Evolutionary conservation across 805 yeast species (phyloP).

Genomic region (Myxozyma monticola): DNA sequence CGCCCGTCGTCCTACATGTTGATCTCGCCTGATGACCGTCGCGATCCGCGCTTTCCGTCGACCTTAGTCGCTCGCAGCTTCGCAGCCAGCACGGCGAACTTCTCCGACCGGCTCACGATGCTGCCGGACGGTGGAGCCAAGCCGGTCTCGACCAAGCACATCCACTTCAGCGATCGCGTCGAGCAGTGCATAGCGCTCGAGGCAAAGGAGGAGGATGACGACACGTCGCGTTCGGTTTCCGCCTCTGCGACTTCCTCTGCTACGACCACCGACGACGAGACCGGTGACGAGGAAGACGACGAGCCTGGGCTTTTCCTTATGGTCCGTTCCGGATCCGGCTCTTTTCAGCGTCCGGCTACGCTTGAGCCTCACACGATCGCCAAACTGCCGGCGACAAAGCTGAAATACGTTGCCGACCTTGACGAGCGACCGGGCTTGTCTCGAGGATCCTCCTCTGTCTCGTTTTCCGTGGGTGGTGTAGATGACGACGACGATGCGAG

Average conservation of each 20-base stretch:
- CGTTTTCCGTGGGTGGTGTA: conserved; percentile 26
- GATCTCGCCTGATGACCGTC: conserved; percentile 7
- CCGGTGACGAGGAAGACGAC: conserved; percentile 50
- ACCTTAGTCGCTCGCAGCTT: conserved; percentile 16
- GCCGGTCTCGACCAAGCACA: conserved; percentile 49
- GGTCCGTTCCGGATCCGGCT: conserved; percentile 45
- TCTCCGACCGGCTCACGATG: conserved; percentile 20
- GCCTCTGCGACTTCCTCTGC: conserved; percentile 7
- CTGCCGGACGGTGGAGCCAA: conserved; percentile 2
- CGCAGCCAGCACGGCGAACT: conserved; percentile 26
- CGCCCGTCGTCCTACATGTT: conserved; percentile 1
- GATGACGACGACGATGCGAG: conserved; percentile 21
- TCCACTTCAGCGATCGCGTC: conserved; percentile 91
- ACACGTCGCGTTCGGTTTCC: conserved; percentile 4
- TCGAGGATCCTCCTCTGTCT: conserved; percentile 3
- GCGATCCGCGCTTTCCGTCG: conserved; percentile 23
- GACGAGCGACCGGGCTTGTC: conserved; percentile 6
- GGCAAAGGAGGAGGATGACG: conserved; percentile 36
- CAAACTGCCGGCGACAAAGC: conserved; percentile 78
- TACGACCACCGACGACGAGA: conserved; percentile 1
- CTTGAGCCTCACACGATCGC: conserved; percentile 59
- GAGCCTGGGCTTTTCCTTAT: conserved; percentile 70
- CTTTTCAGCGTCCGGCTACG: conserved; percentile 35
- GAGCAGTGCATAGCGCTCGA: conserved; percentile 87
- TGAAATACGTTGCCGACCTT: conserved; percentile 67